Conservation (phyloP, 139 green algal species). For the Haematococcus lacustris region DNA sequence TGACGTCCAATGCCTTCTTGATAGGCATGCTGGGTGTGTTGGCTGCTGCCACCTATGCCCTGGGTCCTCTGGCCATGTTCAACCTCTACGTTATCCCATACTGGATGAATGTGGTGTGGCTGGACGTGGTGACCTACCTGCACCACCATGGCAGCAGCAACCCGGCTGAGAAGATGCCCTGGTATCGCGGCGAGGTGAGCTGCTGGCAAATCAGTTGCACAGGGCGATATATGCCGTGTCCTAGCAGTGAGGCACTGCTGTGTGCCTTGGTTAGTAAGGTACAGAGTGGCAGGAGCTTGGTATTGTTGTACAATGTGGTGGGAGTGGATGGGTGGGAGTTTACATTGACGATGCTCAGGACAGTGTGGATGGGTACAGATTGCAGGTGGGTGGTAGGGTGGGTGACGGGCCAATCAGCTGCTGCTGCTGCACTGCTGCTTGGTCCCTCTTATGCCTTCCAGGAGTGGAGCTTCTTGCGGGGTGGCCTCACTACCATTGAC, state of each 20-base stretch:
- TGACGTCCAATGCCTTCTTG: constrained; percentile 77
- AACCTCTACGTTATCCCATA: constrained; percentile 91
- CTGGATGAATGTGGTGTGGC: constrained; percentile 85
- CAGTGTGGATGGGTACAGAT: too few relatives aligned
- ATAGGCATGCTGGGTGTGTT: constrained; percentile 75
- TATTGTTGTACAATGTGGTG: too few relatives aligned
- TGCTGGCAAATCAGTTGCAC: too few relatives aligned
- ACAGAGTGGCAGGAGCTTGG: too few relatives aligned
- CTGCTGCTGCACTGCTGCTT: not conserved
- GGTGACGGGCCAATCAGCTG: not conserved
- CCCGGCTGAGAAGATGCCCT: constrained; percentile 75
- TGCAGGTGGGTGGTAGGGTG: too few relatives aligned
- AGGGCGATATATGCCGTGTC: too few relatives aligned
- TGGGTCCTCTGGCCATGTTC: constrained; percentile 72
- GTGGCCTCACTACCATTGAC: constrained; percentile 86
- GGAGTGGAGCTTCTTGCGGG: constrained; percentile 92
- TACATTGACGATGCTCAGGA: too few relatives aligned
- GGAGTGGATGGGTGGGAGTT: too few relatives aligned
- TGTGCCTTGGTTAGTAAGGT: too few relatives aligned
- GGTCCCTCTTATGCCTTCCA: constrained; percentile 14
- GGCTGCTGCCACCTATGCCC: constrained; percentile 52
- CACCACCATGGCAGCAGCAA: constrained; percentile 83
- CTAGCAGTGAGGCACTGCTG: too few relatives aligned
- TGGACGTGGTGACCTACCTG: constrained; percentile 94
- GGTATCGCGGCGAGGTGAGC: constrained; percentile 73